Evolutionary conservation across 2,329 filamentous ascomycete genomes (phyloP).

Genomic region (Cyphellophora europaea): DNA sequence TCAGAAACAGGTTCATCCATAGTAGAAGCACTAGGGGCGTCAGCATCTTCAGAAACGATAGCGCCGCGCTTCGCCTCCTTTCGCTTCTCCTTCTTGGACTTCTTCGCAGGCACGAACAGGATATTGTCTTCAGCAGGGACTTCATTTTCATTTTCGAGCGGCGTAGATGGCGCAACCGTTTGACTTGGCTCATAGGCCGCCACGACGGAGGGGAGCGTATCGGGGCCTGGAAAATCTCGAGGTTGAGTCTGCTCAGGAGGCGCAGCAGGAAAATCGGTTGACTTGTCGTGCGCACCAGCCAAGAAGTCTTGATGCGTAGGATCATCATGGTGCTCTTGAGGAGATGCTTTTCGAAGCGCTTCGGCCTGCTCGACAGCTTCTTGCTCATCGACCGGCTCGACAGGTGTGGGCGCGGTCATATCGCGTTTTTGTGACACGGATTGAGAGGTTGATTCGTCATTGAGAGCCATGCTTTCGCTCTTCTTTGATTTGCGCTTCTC

Average conservation of each 20-base stretch:
- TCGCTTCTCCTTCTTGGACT: constrained; percentile 1
- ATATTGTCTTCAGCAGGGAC: neutral
- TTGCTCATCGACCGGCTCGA: neutral
- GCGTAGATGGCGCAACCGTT: neutral
- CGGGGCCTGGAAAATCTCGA: too few relatives aligned
- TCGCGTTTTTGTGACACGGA: neutral
- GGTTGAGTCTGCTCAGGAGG: too few relatives aligned
- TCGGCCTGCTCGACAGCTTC: neutral
- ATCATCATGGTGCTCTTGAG: neutral
- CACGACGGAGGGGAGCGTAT: too few relatives aligned
- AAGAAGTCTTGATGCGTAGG: neutral
- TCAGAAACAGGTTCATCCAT: neutral
- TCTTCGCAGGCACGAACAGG: constrained; percentile 1
- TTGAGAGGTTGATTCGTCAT: neutral
- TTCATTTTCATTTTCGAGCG: constrained; percentile 1
- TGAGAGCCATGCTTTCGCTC: neutral
- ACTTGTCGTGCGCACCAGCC: constrained; percentile 1
- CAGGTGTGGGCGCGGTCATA: neutral
- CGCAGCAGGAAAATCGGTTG: neutral
- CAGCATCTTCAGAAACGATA: neutral
- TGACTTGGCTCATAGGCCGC: neutral
- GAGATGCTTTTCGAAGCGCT: neutral
- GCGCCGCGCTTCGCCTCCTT: neutral
- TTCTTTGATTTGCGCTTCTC: constrained; percentile 1
- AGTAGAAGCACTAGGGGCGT: neutral